Conservation (phyloP, 148 eudicot genomes). For the Cornus kousa region DNA sequence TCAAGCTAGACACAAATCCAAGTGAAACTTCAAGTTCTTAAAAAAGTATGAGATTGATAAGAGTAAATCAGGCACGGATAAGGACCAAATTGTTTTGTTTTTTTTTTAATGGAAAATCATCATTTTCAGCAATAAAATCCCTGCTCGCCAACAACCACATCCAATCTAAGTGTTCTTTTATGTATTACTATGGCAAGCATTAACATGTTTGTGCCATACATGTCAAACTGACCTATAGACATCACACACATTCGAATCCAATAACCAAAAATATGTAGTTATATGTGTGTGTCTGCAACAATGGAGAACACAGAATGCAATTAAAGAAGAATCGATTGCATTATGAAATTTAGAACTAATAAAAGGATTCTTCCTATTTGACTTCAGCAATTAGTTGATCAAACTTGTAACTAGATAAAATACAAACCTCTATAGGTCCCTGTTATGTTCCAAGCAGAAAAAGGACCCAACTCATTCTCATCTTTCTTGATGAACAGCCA, state of each 20-base stretch:
- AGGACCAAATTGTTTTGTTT: not conserved
- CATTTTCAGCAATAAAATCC: not conserved
- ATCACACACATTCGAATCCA: no score
- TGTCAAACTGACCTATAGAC: no score
- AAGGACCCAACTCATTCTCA: conserved; percentile 66
- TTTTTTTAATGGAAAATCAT: not conserved
- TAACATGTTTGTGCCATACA: no score
- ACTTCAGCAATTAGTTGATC: conserved; percentile 3
- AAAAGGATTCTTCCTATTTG: conserved; percentile 1
- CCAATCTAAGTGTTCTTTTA: no score
- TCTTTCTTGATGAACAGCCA: conserved; percentile 85
- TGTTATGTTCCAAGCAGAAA: conserved; percentile 90
- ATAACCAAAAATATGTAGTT: not conserved
- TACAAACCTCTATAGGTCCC: conserved; percentile 94
- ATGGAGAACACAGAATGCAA: not conserved
- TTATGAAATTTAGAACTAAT: not conserved
- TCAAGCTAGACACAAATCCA: not conserved
- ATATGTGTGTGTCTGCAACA: not conserved
- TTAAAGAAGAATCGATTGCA: not conserved
- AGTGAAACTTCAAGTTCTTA: not conserved
- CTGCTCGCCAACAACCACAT: no score
- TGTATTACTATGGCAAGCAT: no score
- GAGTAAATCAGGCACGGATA: not conserved
- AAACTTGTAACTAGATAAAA: conserved; percentile 6
- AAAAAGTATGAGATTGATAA: not conserved